Base-by-base conservation (phyloP, 1,284 basidiomycete species). In the Leccinum pachyderme region DNA sequence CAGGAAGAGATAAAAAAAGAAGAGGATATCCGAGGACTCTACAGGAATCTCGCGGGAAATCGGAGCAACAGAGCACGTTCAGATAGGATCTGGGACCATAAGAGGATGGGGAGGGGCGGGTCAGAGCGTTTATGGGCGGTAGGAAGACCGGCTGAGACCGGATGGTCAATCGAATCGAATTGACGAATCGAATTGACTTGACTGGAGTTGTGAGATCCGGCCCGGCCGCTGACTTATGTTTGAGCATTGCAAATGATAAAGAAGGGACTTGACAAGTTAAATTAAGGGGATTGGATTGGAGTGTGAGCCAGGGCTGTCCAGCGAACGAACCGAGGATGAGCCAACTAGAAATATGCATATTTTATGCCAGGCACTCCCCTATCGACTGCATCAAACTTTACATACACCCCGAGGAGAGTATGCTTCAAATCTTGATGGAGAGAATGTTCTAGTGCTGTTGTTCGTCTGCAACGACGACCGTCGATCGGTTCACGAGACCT, bases 11-110 rank as follows among this genome's bases (percentile, higher is more conserved):
- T 7, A n/a, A 35, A 39, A 44, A 24, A 32, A 47, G 7, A 31
- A 31, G 64, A 18, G 87, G 74, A 71, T 88, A 87, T 3, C 75
- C 73, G 32, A 83, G 61, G 33, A 87, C 82, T 55, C 81, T 81
- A 35, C 66, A 58, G 6, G 81, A 74, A 54, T 81, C 77, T 57
- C 81, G 81, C 31, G 80, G 81, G 29, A 87, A 71, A 33, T 39
- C 75, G 75, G 35, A 88, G 74, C 4, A 82, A 81, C 49, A 84
- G 62, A 32, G 78, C 73, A 29, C 2, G 79, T 76, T 76, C 35
- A 75, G 41, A 47, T 39, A 70, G 76, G 18, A 77, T 53, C 52
- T 55, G 15, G 71, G 54, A 39, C 18, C 37, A 15, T 39, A 39
- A 39, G 35, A 37, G n/a, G 37, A 18, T 18, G 29, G 77, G 75